Conservation (phyloP, 2,329 filamentous ascomycete species). For the Fusarium sororula region DNA sequence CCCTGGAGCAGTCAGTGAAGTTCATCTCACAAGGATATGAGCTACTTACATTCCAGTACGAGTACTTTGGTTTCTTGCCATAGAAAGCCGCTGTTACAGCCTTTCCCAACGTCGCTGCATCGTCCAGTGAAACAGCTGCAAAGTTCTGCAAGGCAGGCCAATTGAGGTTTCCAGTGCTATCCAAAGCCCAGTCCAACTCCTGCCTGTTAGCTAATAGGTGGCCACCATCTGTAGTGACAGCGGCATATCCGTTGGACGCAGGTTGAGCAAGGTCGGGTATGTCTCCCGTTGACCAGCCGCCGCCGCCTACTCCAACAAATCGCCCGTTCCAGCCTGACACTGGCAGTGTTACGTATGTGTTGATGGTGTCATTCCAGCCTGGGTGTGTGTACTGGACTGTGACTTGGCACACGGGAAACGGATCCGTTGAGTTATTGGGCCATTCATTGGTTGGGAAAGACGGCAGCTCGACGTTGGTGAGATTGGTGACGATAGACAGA, state of each 20-base stretch:
- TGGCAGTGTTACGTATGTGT: constrained; percentile 15
- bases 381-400: constrained; percentile 23
- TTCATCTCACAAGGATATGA: accelerated
- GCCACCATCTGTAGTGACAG: constrained; percentile 23
- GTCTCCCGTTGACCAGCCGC: constrained; percentile 22
- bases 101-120: constrained; percentile 54
- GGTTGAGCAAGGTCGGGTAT: background rate
- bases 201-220: background rate
- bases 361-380: constrained; percentile 21
- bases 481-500: background rate
- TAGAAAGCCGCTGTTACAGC: constrained; percentile 54
- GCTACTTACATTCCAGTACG: constrained; percentile 54
- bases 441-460: background rate
- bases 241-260: constrained; percentile 3
- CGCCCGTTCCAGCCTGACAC: constrained; percentile 22
- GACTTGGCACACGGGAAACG: constrained; percentile 2
- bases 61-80: constrained; percentile 47
- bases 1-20: constrained; percentile 30
- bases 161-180: constrained; percentile 35
- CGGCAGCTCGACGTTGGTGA: background rate
- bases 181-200: constrained; percentile 21
- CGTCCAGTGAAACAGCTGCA: constrained; percentile 40
- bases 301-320: constrained; percentile 25
- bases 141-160: constrained; percentile 40
- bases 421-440: background rate